These are phyloP conservation scores for Boechera divaricarpa DNA, from an alignment of 345 rosid species.

Conservation along the genomic window DNA sequence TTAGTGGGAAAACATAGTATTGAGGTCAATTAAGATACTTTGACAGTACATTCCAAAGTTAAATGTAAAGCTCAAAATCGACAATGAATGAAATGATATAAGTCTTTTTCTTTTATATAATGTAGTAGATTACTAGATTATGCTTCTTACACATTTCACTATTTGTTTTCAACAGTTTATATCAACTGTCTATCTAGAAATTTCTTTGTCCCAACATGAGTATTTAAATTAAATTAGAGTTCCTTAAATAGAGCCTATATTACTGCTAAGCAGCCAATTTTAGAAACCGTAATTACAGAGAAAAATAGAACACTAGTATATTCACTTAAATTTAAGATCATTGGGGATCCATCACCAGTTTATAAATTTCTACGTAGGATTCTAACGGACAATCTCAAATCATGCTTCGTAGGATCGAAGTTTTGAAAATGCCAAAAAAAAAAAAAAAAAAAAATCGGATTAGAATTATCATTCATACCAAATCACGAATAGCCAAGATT, in stretches of 20 bases:
- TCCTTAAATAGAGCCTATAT: not conserved
- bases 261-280: not conserved
- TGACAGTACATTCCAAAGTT: not conserved
- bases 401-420: not conserved
- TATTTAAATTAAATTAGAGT: not conserved
- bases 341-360: not conserved
- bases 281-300: not conserved
- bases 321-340: not conserved
- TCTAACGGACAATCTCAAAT: no score
- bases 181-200: not conserved
- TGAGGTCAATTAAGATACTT: not conserved
- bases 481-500: not conserved
- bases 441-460: not conserved
- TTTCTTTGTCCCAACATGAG: not conserved
- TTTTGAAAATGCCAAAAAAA: not conserved
- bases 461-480: not conserved
- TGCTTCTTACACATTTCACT: not conserved
- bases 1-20: not conserved
- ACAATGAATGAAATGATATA: not conserved
- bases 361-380: no score
- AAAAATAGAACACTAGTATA: not conserved
- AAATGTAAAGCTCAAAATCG: not conserved
- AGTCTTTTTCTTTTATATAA: not conserved
- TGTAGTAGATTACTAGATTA: no score
- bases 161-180: not conserved